Base-by-base conservation (phyloP, 1,139 yeast genomes). In the Wickerhamiella pararugosa region DNA sequence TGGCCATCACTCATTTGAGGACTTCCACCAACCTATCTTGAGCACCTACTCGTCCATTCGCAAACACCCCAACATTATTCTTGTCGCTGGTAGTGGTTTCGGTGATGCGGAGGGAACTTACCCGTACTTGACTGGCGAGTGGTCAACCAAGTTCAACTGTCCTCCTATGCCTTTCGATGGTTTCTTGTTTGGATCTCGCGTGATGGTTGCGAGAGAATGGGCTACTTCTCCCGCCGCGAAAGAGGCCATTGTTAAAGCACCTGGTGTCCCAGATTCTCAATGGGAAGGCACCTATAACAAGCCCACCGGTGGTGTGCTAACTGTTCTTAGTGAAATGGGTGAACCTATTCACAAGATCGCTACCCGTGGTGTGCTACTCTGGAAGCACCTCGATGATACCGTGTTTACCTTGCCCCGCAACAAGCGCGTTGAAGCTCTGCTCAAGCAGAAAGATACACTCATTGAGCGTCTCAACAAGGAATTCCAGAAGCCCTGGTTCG, bases 81-180 rank as follows among this genome's bases (percentile, higher is more conserved):
- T 90, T 57, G 76, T 90, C 57, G 97, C 95, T 45, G 99, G 99
- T 62, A 87, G 97, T 37, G 99, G 99, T 43, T 90, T 92, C 56
- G 99, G 99, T 61, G 80, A 93, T 46, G 87, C 83, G 54, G 94
- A 83, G 51, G 98, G 92, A 59, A 83, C 98, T 46, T 87, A 86
- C 62, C 96, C 97, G 50, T 90, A 90, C 71, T 74, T 90, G 61
- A 84, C 96, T 52, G 99, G 99, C 73, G 70, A 79, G 50, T 90
- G 99, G 99, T 78, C 97, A 15, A 66, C 71, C 44, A 61, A 70
- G 53, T 87, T 73, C 69, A 77, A 81, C 61, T 84, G 81, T 64
- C 97, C 99, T 55, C 90, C 93, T 57, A 90, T 90, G 99, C 99
- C 99, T 49, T 90, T 82, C 56, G 99, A 90, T 66, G 99, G 98